phyloP scores from a whole-genome alignment of 2,329 filamentous ascomycete genomes.

The Pestalotiopsis sp. region DNA sequence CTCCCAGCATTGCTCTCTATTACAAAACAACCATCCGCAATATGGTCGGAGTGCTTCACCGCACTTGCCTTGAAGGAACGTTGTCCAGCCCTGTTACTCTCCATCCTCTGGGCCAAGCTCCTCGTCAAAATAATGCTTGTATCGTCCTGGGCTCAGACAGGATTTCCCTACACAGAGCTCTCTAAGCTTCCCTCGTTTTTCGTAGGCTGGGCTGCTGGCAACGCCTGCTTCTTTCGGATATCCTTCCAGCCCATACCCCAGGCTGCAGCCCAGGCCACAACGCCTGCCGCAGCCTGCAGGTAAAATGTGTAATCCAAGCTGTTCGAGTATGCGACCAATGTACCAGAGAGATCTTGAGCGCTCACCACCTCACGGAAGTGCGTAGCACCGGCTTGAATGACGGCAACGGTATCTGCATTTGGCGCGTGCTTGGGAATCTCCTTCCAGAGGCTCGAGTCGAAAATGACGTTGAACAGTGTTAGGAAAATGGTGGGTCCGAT shows the following conservation, averaged over 20 bases:
- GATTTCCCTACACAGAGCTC: no score
- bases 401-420: neutral
- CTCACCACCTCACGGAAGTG: neutral
- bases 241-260: constrained; percentile 10
- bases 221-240: neutral
- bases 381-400: constrained; percentile 6
- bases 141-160: no score
- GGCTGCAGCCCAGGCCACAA: constrained; percentile 7
- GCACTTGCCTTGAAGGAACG: no score
- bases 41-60: no score
- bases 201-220: neutral
- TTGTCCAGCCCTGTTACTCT: no score
- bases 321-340: neutral
- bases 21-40: no score
- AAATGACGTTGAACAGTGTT: constrained; percentile 9
- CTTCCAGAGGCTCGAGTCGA: neutral
- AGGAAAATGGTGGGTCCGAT: constrained; percentile 15
- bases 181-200: no score
- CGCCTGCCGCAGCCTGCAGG: neutral
- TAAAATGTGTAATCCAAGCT: constrained; percentile 1
- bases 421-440: neutral
- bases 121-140: no score
- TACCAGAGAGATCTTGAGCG: neutral
- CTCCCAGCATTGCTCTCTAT: no score
- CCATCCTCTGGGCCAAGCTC: no score